These are phyloP conservation scores for Triticum aestivum DNA, from an alignment of 176 grass and related monocot genomes.

Conservation along the genomic window DNA sequence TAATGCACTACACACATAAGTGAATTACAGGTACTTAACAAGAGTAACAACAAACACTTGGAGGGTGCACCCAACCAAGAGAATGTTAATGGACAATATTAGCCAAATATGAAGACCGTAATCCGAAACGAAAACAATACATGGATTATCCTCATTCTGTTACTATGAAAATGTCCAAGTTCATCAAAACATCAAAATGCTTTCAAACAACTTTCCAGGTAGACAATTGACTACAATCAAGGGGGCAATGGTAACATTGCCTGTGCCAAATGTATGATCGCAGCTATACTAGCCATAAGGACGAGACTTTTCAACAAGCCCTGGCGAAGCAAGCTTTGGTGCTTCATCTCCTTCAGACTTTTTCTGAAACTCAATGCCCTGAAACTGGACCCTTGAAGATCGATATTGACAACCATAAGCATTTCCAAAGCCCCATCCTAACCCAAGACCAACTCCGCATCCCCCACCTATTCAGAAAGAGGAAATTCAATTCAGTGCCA, in stretches of 20 bases:
- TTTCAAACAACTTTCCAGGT: constrained; percentile 26
- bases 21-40: constrained; percentile 6
- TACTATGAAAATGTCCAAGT: constrained; percentile 20
- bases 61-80: neutral
- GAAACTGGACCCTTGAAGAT: constrained; percentile 84
- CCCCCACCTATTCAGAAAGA: constrained; percentile 67
- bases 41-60: constrained; percentile 14
- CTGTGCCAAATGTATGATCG: neutral
- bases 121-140: neutral
- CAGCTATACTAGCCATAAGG: constrained; percentile 41
- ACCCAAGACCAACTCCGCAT: constrained; percentile 76
- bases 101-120: neutral
- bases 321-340: constrained; percentile 20
- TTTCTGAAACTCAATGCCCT: constrained; percentile 80
- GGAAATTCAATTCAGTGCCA: constrained; percentile 1
- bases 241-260: neutral
- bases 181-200: constrained; percentile 27
- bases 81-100: constrained; percentile 10
- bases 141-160: constrained; percentile 26
- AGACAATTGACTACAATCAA: constrained; percentile 19
- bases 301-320: constrained; percentile 46
- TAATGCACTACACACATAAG: neutral
- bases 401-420: constrained; percentile 88
- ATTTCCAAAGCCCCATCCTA: constrained; percentile 93
- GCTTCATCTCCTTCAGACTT: constrained; percentile 45